Conservation (phyloP, 345 rosid genomes). For the Populus simonii region DNA sequence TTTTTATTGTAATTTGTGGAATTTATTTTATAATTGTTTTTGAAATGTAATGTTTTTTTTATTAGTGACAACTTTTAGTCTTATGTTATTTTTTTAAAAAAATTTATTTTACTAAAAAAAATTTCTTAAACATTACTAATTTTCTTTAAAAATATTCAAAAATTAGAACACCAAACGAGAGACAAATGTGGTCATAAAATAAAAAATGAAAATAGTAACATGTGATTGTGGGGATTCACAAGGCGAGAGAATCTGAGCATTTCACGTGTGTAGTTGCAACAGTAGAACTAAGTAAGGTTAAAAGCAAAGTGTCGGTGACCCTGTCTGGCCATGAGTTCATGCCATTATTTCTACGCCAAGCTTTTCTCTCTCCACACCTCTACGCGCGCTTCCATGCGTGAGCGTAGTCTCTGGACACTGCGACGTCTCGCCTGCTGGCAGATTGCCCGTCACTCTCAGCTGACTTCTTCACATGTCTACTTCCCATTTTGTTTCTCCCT, state of each 20-base stretch:
- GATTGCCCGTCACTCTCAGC: constrained; percentile 43
- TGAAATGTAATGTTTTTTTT: too few species aligned
- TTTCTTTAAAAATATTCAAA: too few species aligned
- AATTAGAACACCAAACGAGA: too few species aligned
- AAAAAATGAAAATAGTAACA: not conserved
- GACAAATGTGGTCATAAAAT: too few species aligned
- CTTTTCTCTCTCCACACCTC: not conserved
- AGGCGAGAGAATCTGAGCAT: not conserved
- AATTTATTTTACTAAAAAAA: too few species aligned
- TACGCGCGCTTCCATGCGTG: constrained; percentile 9
- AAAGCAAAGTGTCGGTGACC: constrained; percentile 29
- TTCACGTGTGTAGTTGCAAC: not conserved
- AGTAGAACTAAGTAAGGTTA: too few species aligned
- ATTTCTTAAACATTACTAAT: too few species aligned
- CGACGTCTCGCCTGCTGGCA: constrained; percentile 42
- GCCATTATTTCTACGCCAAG: constrained; percentile 34
- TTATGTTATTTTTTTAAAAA: too few species aligned
- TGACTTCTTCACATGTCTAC: not conserved
- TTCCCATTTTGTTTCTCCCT: not conserved
- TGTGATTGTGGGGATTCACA: not conserved
- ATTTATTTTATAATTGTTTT: too few species aligned
- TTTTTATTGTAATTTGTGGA: too few species aligned
- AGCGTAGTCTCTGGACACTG: constrained; percentile 6
- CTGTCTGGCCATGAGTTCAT: not conserved
- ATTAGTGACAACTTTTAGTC: too few species aligned